Base-by-base conservation (phyloP, 441 rosid species). In the Biscutella laevigata region DNA sequence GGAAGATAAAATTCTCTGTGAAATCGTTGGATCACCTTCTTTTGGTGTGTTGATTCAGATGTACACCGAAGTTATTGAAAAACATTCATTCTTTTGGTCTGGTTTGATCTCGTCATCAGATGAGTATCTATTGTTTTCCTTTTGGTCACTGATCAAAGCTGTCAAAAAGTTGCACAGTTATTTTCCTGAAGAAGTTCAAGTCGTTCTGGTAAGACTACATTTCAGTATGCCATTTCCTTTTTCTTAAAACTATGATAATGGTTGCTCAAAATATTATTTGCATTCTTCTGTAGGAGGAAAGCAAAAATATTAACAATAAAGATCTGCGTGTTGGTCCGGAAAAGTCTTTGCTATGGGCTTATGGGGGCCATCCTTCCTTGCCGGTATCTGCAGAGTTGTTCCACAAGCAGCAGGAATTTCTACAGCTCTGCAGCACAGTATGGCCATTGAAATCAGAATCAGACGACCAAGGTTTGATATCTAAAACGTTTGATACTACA, bases 361-460 rank as follows among this genome's bases (percentile, higher is more conserved):
- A 83, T 70, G 97, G 96, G 13, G 99, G 99, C 57, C 99, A 89
- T 76, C 97, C 99, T 29, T 66, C 73, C 50, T 65, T 75, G 47
- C 96, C 97, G 33, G 62, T 71, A 42, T 81, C 87, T 56, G 69
- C 76, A 30, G 65, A 76, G 32, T 48, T 86, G 54, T 81, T 69
- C 76, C 25, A 59, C 53, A 67, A 71, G 57, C 94, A 82, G 75
- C 76, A 69, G 25, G 68, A 74, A 48, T 71, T 94, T 70, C 59
- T 79, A 22, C 68, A 71, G 60, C 69, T 80, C 14, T 88, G 88
- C 61, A 74, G 79, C 34, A 67, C 68, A 53, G 64, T 89, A 60
- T 94, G 95, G 96, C 84, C 78, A 38, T 41, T 71, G 45, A 62
- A 56, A 52, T 55, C 37, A 53, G 68, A 67, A 42, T 63, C 64